phyloP scores from a whole-genome alignment of 2,329 filamentous ascomycete species.

The Paecilomyces variotii region DNA sequence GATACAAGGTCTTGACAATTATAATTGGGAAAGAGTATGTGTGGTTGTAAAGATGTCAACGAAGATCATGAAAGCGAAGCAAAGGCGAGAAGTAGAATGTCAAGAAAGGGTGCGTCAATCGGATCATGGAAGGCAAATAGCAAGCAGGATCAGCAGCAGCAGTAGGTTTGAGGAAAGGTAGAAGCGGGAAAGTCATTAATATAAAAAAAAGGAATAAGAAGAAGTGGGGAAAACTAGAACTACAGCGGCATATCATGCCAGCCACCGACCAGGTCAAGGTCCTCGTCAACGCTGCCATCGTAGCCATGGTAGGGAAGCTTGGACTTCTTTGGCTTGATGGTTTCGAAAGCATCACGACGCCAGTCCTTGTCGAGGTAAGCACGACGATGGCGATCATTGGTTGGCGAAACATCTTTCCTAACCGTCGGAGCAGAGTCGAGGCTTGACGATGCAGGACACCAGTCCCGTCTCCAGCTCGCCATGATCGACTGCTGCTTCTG shows the following conservation, averaged over 20 bases:
- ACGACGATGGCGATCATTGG: constrained; percentile 27
- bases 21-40: background rate
- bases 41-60: background rate
- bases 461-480: constrained; percentile 36
- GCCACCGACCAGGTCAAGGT: constrained; percentile 91
- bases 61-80: background rate
- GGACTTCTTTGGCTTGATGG: constrained; percentile 22
- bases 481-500: constrained; percentile 38
- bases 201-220: constrained; percentile 5
- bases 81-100: background rate
- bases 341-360: constrained; percentile 33
- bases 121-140: background rate
- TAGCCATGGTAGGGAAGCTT: constrained; percentile 29
- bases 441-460: constrained; percentile 29
- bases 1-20: background rate
- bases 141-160: constrained; percentile 1
- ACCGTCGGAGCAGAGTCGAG: constrained; percentile 27
- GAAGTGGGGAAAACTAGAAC: constrained; percentile 21
- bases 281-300: constrained; percentile 54
- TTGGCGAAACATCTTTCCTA: constrained; percentile 23
- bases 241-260: constrained; percentile 66
- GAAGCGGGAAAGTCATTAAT: constrained; percentile 1
- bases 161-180: constrained; percentile 2
- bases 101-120: background rate
- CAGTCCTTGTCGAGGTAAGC: constrained; percentile 38